Evolutionary conservation across 2,329 filamentous ascomycete species (phyloP).

Genomic region (Chrysoporthe deuterocubensis): DNA sequence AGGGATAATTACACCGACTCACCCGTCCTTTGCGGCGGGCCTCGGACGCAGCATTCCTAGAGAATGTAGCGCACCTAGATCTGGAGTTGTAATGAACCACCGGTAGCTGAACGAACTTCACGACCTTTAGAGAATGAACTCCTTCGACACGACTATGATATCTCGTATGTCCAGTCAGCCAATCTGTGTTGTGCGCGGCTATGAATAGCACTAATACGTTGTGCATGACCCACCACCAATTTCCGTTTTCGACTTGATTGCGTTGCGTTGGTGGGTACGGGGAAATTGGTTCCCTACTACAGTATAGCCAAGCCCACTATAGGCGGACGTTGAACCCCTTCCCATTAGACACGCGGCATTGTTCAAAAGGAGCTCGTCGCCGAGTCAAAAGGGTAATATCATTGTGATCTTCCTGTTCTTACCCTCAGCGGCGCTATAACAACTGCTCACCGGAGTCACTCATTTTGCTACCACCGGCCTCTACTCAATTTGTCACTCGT

Average conservation of each 20-base stretch:
- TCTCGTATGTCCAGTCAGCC: not conserved
- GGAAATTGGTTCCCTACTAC: constrained; percentile 10
- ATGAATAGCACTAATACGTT: not conserved
- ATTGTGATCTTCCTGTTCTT: not conserved
- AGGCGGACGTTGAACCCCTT: not conserved
- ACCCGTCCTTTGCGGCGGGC: not conserved
- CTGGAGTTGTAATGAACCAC: not conserved
- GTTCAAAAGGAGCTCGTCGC: constrained; percentile 14
- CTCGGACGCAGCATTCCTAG: not conserved
- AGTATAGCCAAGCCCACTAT: not conserved
- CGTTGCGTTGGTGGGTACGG: not conserved
- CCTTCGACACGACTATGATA: not conserved
- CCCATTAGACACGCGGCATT: not conserved
- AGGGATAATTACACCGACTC: not conserved
- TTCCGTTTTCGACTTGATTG: not conserved
- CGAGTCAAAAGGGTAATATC: not conserved
- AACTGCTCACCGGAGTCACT: constrained; percentile 16
- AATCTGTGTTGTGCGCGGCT: not conserved
- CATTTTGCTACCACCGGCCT: constrained; percentile 1
- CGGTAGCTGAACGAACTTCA: not conserved
- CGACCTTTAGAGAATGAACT: not conserved
- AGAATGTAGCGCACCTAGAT: not conserved
- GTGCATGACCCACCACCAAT: not conserved
- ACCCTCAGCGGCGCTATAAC: not conserved
- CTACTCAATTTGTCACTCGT: not conserved